Evolutionary conservation across 2,329 filamentous ascomycete genomes (phyloP), one percentile per base, ranked within the genome.

Genomic region (Ilyonectria mors-panacis): DNA sequence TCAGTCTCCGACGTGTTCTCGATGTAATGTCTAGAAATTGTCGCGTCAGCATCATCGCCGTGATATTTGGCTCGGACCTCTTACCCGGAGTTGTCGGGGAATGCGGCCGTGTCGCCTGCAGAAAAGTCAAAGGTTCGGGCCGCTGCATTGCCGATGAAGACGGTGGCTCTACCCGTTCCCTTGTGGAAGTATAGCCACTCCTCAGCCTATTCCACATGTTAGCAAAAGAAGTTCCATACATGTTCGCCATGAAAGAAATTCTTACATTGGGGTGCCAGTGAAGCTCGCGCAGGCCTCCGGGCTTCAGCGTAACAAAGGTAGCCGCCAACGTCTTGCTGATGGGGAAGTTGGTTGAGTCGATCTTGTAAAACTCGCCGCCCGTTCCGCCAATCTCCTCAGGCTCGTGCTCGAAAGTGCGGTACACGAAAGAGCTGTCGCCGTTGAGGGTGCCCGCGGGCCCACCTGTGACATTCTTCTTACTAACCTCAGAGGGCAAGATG

Each of bases 141-240:
- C 61, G 87, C 87, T 12, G 84, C 81, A 72, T 84, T 86, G 7
- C 89, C 91, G 54, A 89, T 88, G 76, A 92, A 93, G 3, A 91
- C 87, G 0, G 89, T 92, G 0, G 90, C 90, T 28, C 87, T 86
- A 0, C 82, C 91, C 2, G 83, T 79, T 26, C 90, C 91, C 66
- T 87, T 82, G 76, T 91, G 89, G 81, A 93, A 93, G 79, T 92
- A 93, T 2, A 93, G 79, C 91, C 91, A 93, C 77, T 93, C 91
- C 72, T 92, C 89, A 6, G 88, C 88, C 87, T 90, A 65, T 12
- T 26, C 23, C 9, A 7, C 23, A 4, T 12, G 66, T 70, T 17
- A 66, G 60, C 56, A 15, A 15, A 19, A 35, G 26, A 12, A 19
- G 15, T 48, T 4, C 7, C 17, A 44, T 10, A 15, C 6, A 59